Conservation (phyloP, 2,329 filamentous ascomycete genomes). For the Aspergillus intermedius region DNA sequence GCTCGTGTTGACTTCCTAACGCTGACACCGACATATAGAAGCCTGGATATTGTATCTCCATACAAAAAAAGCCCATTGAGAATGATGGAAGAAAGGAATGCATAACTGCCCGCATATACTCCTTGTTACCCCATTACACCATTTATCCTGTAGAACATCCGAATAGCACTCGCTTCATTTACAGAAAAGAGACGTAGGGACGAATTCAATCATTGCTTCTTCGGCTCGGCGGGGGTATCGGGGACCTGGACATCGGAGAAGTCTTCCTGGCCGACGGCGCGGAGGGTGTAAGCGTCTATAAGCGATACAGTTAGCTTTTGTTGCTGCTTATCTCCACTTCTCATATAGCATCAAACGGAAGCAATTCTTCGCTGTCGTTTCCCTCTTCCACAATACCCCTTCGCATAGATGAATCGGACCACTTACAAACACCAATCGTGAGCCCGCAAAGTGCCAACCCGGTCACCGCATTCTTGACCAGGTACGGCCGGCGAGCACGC, state of each 20-base stretch:
- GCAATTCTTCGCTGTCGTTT: not conserved
- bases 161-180: not conserved
- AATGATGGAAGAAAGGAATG: not conserved
- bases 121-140: constrained; percentile 10
- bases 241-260: constrained; percentile 94
- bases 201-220: constrained; percentile 21
- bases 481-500: constrained; percentile 83
- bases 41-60: not conserved
- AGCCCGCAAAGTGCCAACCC: constrained; percentile 69
- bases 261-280: constrained; percentile 87
- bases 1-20: too few species aligned
- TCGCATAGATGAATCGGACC: not conserved
- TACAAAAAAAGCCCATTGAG: not conserved
- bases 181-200: not conserved
- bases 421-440: constrained; percentile 81
- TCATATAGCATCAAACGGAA: not conserved
- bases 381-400: not conserved
- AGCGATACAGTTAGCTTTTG: constrained; percentile 3
- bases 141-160: constrained; percentile 1
- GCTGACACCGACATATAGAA: too few species aligned
- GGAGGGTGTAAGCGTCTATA: constrained; percentile 65
- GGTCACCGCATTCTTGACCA: constrained; percentile 80
- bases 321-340: not conserved
- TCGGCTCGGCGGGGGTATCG: constrained; percentile 50
- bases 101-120: constrained; percentile 4